Conservation (phyloP, 2,329 filamentous ascomycete species). For the Ascochyta rabiei region DNA sequence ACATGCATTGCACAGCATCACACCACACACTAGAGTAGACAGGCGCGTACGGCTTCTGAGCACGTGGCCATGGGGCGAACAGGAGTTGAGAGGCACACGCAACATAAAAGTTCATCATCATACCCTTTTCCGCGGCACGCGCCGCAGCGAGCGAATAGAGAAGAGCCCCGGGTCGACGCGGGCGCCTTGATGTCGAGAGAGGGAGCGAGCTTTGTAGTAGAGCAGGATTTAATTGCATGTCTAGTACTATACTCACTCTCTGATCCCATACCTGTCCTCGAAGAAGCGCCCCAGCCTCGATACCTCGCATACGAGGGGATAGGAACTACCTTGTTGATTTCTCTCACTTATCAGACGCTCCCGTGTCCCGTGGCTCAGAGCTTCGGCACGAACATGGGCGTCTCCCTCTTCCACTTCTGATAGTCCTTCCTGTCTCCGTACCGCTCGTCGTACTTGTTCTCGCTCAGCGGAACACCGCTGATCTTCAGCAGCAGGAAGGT, state of each 20-base stretch:
- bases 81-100: conserved; percentile 1
- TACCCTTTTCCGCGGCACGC: conserved; percentile 8
- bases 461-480: conserved; percentile 68
- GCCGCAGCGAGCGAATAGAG: not conserved
- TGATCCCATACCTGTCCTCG: too few species aligned
- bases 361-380: too few species aligned
- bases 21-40: not conserved
- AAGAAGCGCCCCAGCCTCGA: too few species aligned
- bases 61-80: conserved; percentile 4
- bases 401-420: conserved; percentile 70
- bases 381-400: conserved; percentile 69
- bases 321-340: too few species aligned
- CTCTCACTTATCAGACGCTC: too few species aligned
- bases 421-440: conserved; percentile 70
- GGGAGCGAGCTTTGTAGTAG: too few species aligned
- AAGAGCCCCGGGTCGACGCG: not conserved
- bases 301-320: too few species aligned
- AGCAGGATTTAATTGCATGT: too few species aligned
- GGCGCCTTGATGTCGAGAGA: conserved; percentile 5
- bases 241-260: too few species aligned
- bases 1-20: too few species aligned
- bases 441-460: conserved; percentile 70
- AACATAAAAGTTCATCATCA: conserved; percentile 10
- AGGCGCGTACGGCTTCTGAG: not conserved
- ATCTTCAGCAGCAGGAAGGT: conserved; percentile 68